Percentiles rank a stretch among this genome's conserved stretches.
Conservation (phyloP, 768 basidiomycete genomes). For the Trametes punicea region DNA sequence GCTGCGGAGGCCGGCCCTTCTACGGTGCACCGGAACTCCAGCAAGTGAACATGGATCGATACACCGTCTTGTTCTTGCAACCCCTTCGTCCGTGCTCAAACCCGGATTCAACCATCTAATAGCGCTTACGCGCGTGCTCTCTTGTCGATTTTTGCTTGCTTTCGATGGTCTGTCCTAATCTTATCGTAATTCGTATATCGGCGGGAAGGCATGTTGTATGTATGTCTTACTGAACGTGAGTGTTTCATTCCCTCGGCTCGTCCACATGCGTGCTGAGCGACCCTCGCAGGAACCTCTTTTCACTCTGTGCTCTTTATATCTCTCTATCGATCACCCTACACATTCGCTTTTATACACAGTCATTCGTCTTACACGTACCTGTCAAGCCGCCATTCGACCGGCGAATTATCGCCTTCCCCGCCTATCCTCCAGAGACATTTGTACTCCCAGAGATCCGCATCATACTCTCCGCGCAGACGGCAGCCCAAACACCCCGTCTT, state of each 20-base stretch:
- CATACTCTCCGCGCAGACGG: background rate
- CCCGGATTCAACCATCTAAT: constrained; percentile 10
- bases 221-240: constrained; percentile 15
- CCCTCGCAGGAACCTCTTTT: background rate
- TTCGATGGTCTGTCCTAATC: constrained; percentile 10
- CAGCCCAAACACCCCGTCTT: background rate
- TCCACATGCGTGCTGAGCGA: background rate
- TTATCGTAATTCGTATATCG: constrained; percentile 22
- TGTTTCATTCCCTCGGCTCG: background rate
- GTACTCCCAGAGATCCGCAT: background rate
- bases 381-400: background rate
- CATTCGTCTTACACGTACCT: constrained; percentile 19
- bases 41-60: constrained; percentile 13
- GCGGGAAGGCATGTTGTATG: constrained; percentile 11
- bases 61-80: background rate
- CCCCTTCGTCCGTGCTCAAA: background rate
- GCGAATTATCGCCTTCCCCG: constrained; percentile 4
- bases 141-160: constrained; percentile 5
- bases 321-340: constrained; percentile 5
- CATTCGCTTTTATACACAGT: constrained; percentile 9
- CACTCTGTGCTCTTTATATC: background rate
- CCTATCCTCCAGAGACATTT: background rate
- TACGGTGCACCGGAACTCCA: constrained; percentile 15
- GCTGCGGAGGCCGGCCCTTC: constrained; percentile 15
- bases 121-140: constrained; percentile 2